Base-by-base conservation (phyloP, 768 basidiomycete genomes). In the Ramaria sp. region DNA sequence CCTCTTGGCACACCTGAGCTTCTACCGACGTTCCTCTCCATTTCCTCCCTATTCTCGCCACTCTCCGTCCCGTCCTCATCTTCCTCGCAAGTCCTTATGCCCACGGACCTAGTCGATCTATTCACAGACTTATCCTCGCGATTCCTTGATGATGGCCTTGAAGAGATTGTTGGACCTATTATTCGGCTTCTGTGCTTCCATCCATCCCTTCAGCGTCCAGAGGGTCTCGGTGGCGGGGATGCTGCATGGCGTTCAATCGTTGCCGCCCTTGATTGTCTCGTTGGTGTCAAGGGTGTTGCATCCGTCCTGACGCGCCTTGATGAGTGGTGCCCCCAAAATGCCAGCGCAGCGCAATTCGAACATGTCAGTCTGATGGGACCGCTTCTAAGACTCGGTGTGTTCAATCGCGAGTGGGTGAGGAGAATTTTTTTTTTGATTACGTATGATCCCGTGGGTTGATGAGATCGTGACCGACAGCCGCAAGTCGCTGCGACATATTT, bases 221-320 rank as follows among this genome's bases (percentile, higher is more conserved):
- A 86, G 66, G 87, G 88, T 24, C 70, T 91, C 43, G 80, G 78
- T 22, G 86, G 85, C 43, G 79, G 81, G 10, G 87, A 89, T 64
- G 73, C 84, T 24, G 79, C 78, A 59, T 99, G 96, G 96, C 78
- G 94, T n/a, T 82, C 83, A 24, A 83, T 91, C 17, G 68, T 94
- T 11, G 78, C 83, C 51, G 95, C 91, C 3, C 66, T 98, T 51
- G 88, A 89, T 63, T 80, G 80, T 9, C 75, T 99, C 31, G 81
- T 87, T 1, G 81, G 84, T 59, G 74, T 91, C 64, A 97, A 95
- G 73, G 73, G 79, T 54, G 83, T 97, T 54, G 95, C 94, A 17
- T 69, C 74, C 2, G 83, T 91, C 83, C 83, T 92, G 56, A 86
- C 84, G 22, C 73, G 79, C 59, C 74, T 90, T 77, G 76, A 78